These are phyloP conservation scores for Fusarium armeniacum DNA, from an alignment of 2,329 filamentous ascomycete species.

Conservation along the genomic window DNA sequence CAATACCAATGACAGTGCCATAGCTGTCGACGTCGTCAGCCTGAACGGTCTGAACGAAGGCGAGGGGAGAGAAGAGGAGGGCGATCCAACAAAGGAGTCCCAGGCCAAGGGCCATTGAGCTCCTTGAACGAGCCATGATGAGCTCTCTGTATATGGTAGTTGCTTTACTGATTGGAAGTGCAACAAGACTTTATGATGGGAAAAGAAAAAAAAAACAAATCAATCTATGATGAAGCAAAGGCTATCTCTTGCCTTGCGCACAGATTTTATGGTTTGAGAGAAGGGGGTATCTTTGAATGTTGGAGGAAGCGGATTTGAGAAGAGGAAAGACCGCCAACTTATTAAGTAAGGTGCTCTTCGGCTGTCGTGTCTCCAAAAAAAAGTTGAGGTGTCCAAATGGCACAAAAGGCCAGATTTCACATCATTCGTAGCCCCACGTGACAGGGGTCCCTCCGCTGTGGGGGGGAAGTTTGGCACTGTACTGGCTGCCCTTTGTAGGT, in stretches of 20 bases:
- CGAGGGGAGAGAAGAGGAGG: slow-evolving; percentile 88
- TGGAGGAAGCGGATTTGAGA: slow-evolving; percentile 49
- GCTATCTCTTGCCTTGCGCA: slow-evolving; percentile 51
- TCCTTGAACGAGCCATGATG: slow-evolving; percentile 71
- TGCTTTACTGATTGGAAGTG: slow-evolving; percentile 41
- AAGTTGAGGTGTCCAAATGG: slow-evolving; percentile 62
- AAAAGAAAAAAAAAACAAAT: slow-evolving; percentile 45
- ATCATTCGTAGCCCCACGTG: slow-evolving; percentile 51
- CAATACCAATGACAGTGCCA: slow-evolving; percentile 94
- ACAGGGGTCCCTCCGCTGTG: slow-evolving; percentile 49
- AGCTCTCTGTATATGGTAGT: slow-evolving; percentile 34
- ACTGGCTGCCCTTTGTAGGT: slow-evolving; percentile 32
- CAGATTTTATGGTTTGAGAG: slow-evolving; percentile 41
- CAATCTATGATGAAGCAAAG: slow-evolving; percentile 46
- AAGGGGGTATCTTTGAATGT: slow-evolving; percentile 53
- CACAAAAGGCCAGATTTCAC: slow-evolving; percentile 67
- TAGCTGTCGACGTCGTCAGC: slow-evolving; percentile 82
- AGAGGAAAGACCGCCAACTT: slow-evolving; percentile 54
- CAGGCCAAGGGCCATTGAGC: slow-evolving; percentile 82
- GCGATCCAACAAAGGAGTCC: slow-evolving; percentile 93
- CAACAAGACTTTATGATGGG: slow-evolving; percentile 42
- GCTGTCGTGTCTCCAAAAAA: slow-evolving; percentile 52
- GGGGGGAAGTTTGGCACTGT: slow-evolving; percentile 39
- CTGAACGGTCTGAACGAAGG: slow-evolving; percentile 83
- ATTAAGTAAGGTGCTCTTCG: slow-evolving; percentile 51